Conservation (phyloP, 495 filamentous ascomycete species). For the Poronia punctata region DNA sequence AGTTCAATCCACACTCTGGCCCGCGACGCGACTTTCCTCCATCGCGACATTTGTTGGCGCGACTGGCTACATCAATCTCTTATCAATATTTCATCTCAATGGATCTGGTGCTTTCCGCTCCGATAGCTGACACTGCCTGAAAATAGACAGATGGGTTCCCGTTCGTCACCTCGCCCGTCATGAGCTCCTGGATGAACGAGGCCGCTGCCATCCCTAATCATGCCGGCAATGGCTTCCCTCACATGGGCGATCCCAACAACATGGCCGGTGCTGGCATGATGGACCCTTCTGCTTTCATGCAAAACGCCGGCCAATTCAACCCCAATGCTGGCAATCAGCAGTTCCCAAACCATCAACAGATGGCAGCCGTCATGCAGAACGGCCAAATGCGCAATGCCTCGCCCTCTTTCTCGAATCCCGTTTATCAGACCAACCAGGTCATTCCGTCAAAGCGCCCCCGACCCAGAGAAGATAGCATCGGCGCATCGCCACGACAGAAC, state of each 20-base stretch:
- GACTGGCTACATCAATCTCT: conserved; percentile 32
- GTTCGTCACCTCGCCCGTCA: conserved; percentile 41
- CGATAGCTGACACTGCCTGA: conserved; percentile 42
- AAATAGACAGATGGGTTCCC: conserved; percentile 44
- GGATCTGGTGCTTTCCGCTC: conserved; percentile 24
- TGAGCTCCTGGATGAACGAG: conserved; percentile 82
- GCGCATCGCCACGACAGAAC: conserved; percentile 72
- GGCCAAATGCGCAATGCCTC: conserved; percentile 73
- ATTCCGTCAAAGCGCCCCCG: conserved; percentile 83
- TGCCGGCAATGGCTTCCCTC: conserved; percentile 72
- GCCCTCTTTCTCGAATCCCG: conserved; percentile 61
- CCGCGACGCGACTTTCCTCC: conserved; percentile 49
- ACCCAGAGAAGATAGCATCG: conserved; percentile 74
- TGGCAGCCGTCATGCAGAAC: conserved; percentile 71
- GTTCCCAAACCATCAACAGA: conserved; percentile 55
- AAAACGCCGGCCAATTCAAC: conserved; percentile 46
- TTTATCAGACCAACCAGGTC: conserved; percentile 71
- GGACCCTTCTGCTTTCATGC: conserved; percentile 49
- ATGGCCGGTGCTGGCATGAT: conserved; percentile 45
- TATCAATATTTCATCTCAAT: conserved; percentile 24
- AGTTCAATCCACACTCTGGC: conserved; percentile 15
- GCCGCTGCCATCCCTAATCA: conserved; percentile 62
- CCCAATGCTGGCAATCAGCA: conserved; percentile 33
- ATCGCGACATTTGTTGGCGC: conserved; percentile 43
- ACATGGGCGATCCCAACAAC: conserved; percentile 47